Evolutionary conservation across 1,139 yeast genomes (phyloP).

Genomic region (Diutina siamensis): DNA sequence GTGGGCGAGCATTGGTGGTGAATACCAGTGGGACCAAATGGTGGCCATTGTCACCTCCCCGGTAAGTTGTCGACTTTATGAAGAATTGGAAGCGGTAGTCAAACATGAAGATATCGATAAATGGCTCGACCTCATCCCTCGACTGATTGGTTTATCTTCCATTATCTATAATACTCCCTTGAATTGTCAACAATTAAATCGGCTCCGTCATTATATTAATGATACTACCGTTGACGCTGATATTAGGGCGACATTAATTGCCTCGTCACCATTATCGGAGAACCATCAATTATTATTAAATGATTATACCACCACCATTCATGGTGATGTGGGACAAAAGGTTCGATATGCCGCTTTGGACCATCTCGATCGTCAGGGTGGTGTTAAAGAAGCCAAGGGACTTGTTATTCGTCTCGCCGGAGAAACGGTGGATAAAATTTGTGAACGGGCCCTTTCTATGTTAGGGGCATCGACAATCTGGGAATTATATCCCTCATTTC

Average conservation of each 20-base stretch:
- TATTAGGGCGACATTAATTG: background rate
- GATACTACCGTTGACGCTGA: background rate
- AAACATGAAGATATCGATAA: background rate
- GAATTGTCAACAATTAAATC: too few species aligned
- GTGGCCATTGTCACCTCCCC: background rate
- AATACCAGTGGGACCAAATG: background rate
- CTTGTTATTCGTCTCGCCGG: background rate
- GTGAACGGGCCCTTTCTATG: background rate
- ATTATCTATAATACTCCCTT: background rate
- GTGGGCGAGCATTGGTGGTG: background rate
- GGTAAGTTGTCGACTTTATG: too few species aligned
- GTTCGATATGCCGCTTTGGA: background rate
- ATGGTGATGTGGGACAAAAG: conserved; percentile 3
- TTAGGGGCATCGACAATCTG: background rate
- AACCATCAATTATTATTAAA: background rate
- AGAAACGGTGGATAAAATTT: background rate
- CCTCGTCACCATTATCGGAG: background rate
- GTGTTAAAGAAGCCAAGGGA: background rate
- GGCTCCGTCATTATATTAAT: background rate
- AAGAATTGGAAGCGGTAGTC: too few species aligned
- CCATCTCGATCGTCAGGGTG: background rate
- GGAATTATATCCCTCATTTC: background rate
- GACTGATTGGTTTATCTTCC: background rate
- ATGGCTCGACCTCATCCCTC: background rate
- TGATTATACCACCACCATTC: conserved; percentile 1